phyloP scores from a whole-genome alignment of 345 rosid genomes.

The Erucastrum elatum region DNA sequence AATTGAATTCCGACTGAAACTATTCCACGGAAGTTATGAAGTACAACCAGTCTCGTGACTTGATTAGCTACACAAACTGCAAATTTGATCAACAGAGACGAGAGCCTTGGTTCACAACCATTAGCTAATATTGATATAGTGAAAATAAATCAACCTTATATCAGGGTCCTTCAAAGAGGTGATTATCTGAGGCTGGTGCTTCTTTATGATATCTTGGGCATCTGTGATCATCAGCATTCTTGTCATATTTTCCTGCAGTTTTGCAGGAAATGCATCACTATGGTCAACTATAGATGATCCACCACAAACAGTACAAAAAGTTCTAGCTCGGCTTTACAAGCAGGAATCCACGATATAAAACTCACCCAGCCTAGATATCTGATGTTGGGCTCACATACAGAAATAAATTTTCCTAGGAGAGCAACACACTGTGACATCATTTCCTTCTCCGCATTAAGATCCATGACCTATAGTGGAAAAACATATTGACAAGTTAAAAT shows the following conservation, averaged over 20 bases:
- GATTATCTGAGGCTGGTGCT: conserved; percentile 96
- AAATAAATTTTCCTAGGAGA: conserved; percentile 95
- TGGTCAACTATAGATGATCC: conserved; percentile 8
- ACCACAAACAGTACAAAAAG: conserved; percentile 5
- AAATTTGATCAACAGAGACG: background rate
- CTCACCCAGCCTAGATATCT: conserved; percentile 98
- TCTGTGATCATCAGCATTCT: conserved; percentile 98
- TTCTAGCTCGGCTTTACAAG: conserved; percentile 18
- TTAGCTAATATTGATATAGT: conserved; percentile 16
- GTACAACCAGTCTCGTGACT: background rate
- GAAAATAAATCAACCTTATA: conserved; percentile 58
- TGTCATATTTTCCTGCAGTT: conserved; percentile 92
- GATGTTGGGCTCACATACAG: conserved; percentile 99
- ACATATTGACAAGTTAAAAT: conserved; percentile 20
- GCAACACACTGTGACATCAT: conserved; percentile 99
- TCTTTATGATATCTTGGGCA: conserved; percentile 94
- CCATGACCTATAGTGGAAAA: conserved; percentile 71
- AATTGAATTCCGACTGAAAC: background rate
- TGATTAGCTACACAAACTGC: background rate
- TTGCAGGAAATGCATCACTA: conserved; percentile 15
- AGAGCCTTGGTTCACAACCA: conserved; percentile 7
- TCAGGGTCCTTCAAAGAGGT: conserved; percentile 98
- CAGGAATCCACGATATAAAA: conserved; percentile 23
- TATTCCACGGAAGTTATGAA: background rate
- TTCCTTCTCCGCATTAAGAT: conserved; percentile 99